These are phyloP conservation scores for Irpex sp. DNA, from an alignment of 1,284 basidiomycete genomes.

Conservation along the genomic window DNA sequence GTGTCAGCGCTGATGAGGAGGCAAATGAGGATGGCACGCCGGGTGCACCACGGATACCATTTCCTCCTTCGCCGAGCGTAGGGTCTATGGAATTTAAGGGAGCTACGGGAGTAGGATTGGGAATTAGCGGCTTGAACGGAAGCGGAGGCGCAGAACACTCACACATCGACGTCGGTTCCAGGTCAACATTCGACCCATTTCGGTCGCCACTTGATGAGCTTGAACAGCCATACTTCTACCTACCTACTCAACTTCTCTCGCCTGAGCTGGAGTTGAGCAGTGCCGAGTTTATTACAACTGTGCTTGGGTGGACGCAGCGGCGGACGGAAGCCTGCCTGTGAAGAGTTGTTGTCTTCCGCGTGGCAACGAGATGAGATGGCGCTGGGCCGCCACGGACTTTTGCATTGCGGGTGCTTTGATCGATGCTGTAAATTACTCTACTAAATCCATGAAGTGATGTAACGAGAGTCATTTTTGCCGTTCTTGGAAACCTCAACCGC, in stretches of 20 bases:
- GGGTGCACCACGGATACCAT: slow-evolving; percentile 4
- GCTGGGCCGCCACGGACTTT: neutral
- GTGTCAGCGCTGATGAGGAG: neutral
- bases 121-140: neutral
- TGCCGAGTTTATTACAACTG: slow-evolving; percentile 8
- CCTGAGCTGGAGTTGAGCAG: slow-evolving; percentile 11
- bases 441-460: no score
- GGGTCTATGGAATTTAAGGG: neutral
- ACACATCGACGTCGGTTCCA: neutral
- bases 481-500: no score
- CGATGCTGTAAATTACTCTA: no score
- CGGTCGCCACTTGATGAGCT: neutral
- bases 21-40: neutral
- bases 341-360: neutral
- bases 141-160: neutral
- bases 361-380: neutral
- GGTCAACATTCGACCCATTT: neutral
- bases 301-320: slow-evolving; percentile 8
- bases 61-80: neutral
- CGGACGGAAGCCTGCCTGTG: slow-evolving; percentile 1
- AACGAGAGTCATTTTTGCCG: no score
- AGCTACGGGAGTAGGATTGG: neutral
- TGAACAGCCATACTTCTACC: slow-evolving; percentile 7
- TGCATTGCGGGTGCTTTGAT: neutral
- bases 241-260: slow-evolving; percentile 9